Conservation (phyloP, 352 stramenopile species). For the Plasmopara muralis region DNA sequence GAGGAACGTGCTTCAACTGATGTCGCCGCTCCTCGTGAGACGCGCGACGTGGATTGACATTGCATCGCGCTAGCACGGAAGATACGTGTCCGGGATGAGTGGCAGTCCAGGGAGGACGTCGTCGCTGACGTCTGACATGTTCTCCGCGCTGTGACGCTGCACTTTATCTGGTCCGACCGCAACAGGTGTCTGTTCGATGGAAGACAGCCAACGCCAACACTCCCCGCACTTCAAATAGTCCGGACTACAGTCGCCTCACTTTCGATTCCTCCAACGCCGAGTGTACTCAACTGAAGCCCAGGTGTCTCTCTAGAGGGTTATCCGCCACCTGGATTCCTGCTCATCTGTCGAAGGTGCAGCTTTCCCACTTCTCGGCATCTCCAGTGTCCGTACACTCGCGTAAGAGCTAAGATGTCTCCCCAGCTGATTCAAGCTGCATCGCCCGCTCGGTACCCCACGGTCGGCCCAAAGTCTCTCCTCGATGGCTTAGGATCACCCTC, state of each 20-base stretch:
- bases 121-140: not conserved
- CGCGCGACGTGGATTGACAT: not conserved
- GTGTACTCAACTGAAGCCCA: no score
- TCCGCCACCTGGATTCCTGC: no score
- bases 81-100: not conserved
- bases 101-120: not conserved
- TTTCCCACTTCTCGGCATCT: no score
- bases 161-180: not conserved
- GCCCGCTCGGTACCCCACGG: no score
- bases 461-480: no score
- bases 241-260: not conserved
- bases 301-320: no score
- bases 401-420: no score
- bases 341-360: no score
- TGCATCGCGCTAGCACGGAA: not conserved
- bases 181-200: not conserved
- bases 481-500: no score
- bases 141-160: not conserved
- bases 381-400: no score
- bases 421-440: no score
- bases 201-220: not conserved
- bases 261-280: no score
- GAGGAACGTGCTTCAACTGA: not conserved
- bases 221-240: not conserved
- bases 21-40: not conserved